phyloP scores from a whole-genome alignment of 495 filamentous ascomycete species.

The Pyronema omphalodes region DNA sequence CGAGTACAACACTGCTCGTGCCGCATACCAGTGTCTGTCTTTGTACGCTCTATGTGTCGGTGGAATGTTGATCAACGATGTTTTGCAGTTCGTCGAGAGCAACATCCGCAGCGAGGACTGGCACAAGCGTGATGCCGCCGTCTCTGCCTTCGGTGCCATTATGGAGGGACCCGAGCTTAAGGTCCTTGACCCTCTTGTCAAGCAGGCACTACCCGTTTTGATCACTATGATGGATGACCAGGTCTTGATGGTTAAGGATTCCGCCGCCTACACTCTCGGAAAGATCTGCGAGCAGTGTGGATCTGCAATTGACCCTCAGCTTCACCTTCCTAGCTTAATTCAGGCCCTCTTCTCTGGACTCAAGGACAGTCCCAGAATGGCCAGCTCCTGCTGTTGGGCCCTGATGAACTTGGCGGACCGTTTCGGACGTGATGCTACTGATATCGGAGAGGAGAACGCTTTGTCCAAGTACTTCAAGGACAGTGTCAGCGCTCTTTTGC shows the following conservation, averaged over 20 bases:
- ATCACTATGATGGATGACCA: constrained; percentile 92
- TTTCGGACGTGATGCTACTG: constrained; percentile 39
- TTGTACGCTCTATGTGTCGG: constrained; percentile 85
- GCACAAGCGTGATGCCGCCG: constrained; percentile 83
- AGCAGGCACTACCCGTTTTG: constrained; percentile 77
- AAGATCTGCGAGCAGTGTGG: constrained; percentile 85
- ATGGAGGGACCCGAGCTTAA: constrained; percentile 95
- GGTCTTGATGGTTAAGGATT: constrained; percentile 80
- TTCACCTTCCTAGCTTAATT: constrained; percentile 69
- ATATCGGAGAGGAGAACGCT: constrained; percentile 55
- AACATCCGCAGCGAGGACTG: constrained; percentile 82
- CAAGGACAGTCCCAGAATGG: constrained; percentile 87
- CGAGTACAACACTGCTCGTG: constrained; percentile 90
- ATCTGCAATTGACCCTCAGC: constrained; percentile 63
- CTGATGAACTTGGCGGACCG: constrained; percentile 96
- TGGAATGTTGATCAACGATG: constrained; percentile 57
- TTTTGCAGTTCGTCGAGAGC: constrained; percentile 74
- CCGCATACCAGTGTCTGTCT: constrained; percentile 89
- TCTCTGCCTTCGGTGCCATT: constrained; percentile 95
- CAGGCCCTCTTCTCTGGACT: constrained; percentile 76
- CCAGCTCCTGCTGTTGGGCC: constrained; percentile 95
- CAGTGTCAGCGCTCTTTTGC: constrained; percentile 67
- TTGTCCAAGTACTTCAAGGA: constrained; percentile 84
- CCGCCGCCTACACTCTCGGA: constrained; percentile 89
- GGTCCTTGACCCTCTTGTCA: constrained; percentile 73